Percentiles rank a stretch among this genome's conserved stretches.
Conservation (phyloP, 257 asterid genomes). For the Ophiorrhiza pumila region DNA sequence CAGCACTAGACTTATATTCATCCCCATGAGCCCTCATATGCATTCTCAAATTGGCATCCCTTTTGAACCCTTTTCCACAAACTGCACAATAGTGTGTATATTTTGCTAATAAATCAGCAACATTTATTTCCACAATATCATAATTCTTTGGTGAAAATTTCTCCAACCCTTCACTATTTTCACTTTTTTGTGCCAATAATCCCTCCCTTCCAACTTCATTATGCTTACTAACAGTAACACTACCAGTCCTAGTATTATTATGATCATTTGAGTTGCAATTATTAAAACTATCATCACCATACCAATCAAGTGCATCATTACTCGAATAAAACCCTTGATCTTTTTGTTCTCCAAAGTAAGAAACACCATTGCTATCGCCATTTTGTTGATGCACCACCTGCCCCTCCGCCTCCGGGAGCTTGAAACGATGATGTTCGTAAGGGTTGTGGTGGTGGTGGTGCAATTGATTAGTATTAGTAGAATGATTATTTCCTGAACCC, state of each 20-base stretch:
- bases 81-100: conserved; percentile 74
- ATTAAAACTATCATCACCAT: conserved; percentile 20
- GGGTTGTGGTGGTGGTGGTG: conserved; percentile 10
- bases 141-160: conserved; percentile 16
- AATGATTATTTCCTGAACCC: neutral
- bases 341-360: conserved; percentile 10
- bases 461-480: neutral
- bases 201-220: conserved; percentile 15
- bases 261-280: conserved; percentile 8
- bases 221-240: conserved; percentile 1
- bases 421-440: neutral
- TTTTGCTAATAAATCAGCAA: conserved; percentile 69
- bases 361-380: neutral
- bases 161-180: conserved; percentile 8
- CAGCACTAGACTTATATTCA: conserved; percentile 65
- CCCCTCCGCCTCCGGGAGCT: neutral
- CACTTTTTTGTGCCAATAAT: conserved; percentile 22
- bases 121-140: conserved; percentile 64
- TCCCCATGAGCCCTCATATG: conserved; percentile 95
- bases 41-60: conserved; percentile 84
- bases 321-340: conserved; percentile 27
- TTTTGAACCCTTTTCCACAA: conserved; percentile 81
- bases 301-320: conserved; percentile 32
- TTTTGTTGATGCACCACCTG: conserved; percentile 7
- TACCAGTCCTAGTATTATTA: conserved; percentile 3